Evolutionary conservation across 2,329 filamentous ascomycete genomes (phyloP).

Genomic region (Aspergillus candidus): DNA sequence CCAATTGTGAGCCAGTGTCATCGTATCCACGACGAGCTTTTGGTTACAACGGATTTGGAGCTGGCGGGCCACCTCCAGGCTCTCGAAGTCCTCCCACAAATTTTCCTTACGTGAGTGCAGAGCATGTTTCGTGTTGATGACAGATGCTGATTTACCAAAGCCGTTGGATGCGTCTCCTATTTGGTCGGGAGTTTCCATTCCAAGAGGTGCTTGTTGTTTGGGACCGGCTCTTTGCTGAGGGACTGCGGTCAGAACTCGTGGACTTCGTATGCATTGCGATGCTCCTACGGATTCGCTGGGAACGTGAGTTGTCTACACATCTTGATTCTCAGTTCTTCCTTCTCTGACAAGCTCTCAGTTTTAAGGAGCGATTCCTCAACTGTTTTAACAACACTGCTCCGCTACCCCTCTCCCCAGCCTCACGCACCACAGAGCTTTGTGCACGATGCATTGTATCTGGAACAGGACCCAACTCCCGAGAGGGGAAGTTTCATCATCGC

Average conservation of each 20-base stretch:
- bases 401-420: conserved; percentile 66
- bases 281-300: conserved; percentile 86
- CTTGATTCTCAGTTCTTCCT: conserved; percentile 8
- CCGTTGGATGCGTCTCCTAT: conserved; percentile 88
- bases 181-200: conserved; percentile 89
- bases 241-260: conserved; percentile 70
- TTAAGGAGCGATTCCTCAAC: conserved; percentile 81
- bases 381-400: conserved; percentile 73
- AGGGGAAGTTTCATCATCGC: conserved; percentile 40
- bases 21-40: conserved; percentile 75
- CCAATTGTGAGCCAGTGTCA: conserved; percentile 81
- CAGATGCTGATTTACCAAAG: conserved; percentile 8
- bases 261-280: conserved; percentile 92
- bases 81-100: conserved; percentile 89
- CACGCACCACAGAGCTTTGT: conserved; percentile 73
- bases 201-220: conserved; percentile 77
- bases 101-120: conserved; percentile 75
- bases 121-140: background rate
- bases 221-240: conserved; percentile 86
- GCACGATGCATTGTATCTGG: conserved; percentile 64
- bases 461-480: conserved; percentile 39
- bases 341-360: conserved; percentile 46
- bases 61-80: conserved; percentile 71
- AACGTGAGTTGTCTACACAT: conserved; percentile 52
- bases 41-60: conserved; percentile 75